A percentile compares a stretch with the other conserved stretches of the same genome.
These are phyloP conservation scores for Linum usitatissimum DNA, from an alignment of 345 rosid species.

Conservation along the genomic window DNA sequence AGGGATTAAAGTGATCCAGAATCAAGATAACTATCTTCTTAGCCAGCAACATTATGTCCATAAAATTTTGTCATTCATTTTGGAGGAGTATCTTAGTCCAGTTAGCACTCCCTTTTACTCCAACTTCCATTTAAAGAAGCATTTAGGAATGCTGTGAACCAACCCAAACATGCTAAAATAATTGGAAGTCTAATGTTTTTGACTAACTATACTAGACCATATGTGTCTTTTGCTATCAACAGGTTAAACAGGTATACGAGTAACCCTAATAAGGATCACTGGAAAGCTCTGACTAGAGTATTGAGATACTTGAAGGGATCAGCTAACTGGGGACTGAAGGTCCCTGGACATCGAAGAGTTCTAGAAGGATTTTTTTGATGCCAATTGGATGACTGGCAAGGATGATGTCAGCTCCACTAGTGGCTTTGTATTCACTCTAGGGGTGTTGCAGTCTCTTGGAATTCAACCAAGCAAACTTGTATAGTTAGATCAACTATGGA, in stretches of 20 bases:
- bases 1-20: too few relatives aligned
- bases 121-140: too few relatives aligned
- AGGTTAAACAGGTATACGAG: neutral
- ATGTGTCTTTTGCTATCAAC: neutral
- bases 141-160: too few relatives aligned
- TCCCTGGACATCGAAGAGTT: neutral
- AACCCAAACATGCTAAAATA: too few relatives aligned
- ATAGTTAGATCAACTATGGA: neutral
- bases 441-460: neutral
- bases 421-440: slow-evolving; percentile 2
- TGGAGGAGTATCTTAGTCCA: neutral
- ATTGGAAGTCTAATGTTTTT: too few relatives aligned
- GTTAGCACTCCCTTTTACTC: neutral
- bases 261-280: neutral
- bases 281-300: neutral
- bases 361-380: slow-evolving; percentile 4
- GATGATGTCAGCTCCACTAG: neutral
- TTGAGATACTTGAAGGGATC: neutral
- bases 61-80: neutral
- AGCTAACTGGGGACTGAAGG: too few relatives aligned
- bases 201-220: neutral
- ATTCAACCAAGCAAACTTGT: neutral
- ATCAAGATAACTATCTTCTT: neutral
- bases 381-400: slow-evolving; percentile 3
- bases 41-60: neutral